Conservation (phyloP, 805 yeast genomes). For the Schwanniomyces occidentalis region DNA sequence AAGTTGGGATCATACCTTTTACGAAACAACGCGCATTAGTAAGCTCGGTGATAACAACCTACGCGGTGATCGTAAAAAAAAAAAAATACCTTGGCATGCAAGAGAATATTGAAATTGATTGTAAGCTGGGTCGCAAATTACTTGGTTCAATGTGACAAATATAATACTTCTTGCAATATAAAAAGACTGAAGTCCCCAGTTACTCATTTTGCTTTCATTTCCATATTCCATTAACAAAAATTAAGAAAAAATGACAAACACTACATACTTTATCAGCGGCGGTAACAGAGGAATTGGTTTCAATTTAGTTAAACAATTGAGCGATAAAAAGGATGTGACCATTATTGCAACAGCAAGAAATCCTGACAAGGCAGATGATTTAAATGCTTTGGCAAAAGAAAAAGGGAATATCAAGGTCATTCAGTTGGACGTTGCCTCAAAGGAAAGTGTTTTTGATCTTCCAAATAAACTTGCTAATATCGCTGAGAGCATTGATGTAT, state of each 20-base stretch:
- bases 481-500: constrained; percentile 27
- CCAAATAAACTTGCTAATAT: constrained; percentile 1
- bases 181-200: too few species aligned
- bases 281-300: constrained; percentile 46
- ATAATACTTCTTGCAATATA: too few species aligned
- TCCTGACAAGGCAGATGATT: constrained; percentile 22
- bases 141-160: too few species aligned
- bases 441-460: constrained; percentile 24
- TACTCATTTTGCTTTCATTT: too few species aligned
- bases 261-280: constrained; percentile 28
- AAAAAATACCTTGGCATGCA: too few species aligned
- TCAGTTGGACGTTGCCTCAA: constrained; percentile 21
- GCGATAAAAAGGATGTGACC: constrained; percentile 23
- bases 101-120: too few species aligned
- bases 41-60: too few species aligned
- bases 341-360: constrained; percentile 43
- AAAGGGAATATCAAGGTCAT: constrained; percentile 14
- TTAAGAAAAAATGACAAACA: background rate
- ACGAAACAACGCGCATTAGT: too few species aligned
- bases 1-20: too few species aligned
- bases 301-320: constrained; percentile 25
- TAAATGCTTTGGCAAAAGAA: constrained; percentile 7
- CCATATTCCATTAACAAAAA: too few species aligned
- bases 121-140: too few species aligned
- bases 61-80: too few species aligned